Evolutionary conservation across 202 grass and related monocot genomes (phyloP).

Genomic region (Setaria viridis): DNA sequence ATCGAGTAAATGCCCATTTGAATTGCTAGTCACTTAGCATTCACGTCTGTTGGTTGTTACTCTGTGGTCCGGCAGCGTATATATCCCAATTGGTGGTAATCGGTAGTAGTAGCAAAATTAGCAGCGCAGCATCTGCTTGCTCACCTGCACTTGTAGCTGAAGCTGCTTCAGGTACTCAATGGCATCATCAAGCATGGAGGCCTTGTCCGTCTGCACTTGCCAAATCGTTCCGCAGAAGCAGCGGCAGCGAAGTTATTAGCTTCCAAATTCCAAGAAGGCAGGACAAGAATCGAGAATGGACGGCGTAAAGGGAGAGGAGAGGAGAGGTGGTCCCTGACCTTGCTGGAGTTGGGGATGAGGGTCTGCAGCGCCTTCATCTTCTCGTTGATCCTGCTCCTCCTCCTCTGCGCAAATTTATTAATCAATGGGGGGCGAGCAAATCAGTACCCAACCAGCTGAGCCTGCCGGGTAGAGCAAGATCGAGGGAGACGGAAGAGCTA

Average conservation of each 20-base stretch:
- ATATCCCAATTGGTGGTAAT: background rate
- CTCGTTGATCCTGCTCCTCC: constrained; percentile 94
- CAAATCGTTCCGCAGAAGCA: background rate
- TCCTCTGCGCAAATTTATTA: constrained; percentile 43
- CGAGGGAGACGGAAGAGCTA: background rate
- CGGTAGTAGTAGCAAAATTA: background rate
- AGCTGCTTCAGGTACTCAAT: constrained; percentile 98
- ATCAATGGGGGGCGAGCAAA: too few relatives aligned
- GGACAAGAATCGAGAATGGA: background rate
- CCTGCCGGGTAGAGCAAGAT: background rate
- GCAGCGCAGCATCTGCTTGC: background rate
- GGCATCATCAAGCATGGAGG: constrained; percentile 97
- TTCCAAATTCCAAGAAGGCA: constrained; percentile 1
- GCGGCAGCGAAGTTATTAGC: constrained; percentile 11
- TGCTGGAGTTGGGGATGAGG: constrained; percentile 91
- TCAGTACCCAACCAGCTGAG: background rate
- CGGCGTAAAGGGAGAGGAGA: background rate
- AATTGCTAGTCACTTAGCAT: background rate
- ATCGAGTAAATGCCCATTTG: background rate
- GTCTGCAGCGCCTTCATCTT: constrained; percentile 97
- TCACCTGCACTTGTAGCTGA: constrained; percentile 95
- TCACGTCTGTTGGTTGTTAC: background rate
- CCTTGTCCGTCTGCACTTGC: constrained; percentile 83
- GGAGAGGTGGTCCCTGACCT: constrained; percentile 41
- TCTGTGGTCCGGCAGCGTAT: background rate